Evolutionary conservation across 345 rosid species (phyloP), one percentile per base, ranked within the genome.

Genomic region (Noccaea caerulescens): DNA sequence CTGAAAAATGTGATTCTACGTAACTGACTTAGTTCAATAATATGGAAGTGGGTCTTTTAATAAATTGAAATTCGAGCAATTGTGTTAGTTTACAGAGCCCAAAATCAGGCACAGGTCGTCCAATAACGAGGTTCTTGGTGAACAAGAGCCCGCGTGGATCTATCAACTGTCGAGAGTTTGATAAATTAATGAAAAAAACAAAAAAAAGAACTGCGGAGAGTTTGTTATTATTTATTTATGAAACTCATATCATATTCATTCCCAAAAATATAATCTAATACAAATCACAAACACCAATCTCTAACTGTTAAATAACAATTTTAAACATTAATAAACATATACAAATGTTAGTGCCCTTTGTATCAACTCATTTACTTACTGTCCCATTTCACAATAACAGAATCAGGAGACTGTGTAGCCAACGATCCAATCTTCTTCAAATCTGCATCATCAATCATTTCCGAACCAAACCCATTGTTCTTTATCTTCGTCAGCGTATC

Each of bases 321-420:
- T 57, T 3, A 50, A 57, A 41, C 68, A 66, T 51, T 5, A 20
- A 58, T 25, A 12, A 43, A 68, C 68, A 60, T 55, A 75, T 53
- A 52, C 50, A 75, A 60, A 43, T 68, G 73, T 61, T 60, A 68
- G 63, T 61, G 32, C 6, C 39, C 50, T 11, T 20, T 59, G 44
- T 61, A 27, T 27, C 30, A 37, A 34, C 42, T 23, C 59, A 10
- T 60, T 75, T 43, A 75, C 79, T 75, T 58, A 84, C 93, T 87
- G 65, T 9, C 69, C 92, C 89, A 87, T 52, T 78, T 82, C 41
- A 7, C 30, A 10, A 76, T 82, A 49, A 86, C 96, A 16, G 85
- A 76, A 71, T 80, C 83, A 0, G 84, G 96, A 2, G 93, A 90
- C 62, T 10, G 51, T 14, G 62, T 37, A 47, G 33, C 52, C 41